Conservation (phyloP, 768 basidiomycete species). For the Mycena leptocephala region DNA sequence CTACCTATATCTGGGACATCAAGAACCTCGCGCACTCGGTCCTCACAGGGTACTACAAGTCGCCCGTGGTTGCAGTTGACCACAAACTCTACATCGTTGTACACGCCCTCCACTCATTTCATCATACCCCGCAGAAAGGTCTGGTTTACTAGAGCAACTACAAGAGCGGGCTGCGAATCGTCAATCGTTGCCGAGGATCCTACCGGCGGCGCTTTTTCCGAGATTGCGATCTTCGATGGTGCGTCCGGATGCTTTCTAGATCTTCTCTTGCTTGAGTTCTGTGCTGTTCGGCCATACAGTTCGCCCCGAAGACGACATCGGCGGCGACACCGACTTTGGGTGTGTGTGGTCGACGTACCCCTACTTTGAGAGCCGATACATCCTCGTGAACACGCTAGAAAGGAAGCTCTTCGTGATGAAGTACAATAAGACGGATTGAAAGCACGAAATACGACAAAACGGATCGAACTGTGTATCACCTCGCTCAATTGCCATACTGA, state of each 20-base stretch:
- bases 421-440: too few relatives aligned
- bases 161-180: slow-evolving; percentile 45
- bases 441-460: too few relatives aligned
- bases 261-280: too few relatives aligned
- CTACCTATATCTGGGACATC: slow-evolving; percentile 52
- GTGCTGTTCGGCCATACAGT: too few relatives aligned
- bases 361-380: slow-evolving; percentile 31
- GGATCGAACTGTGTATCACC: too few relatives aligned
- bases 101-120: background rate
- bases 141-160: slow-evolving; percentile 50
- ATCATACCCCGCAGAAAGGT: slow-evolving; percentile 29
- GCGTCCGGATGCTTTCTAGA: background rate
- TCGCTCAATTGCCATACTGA: too few relatives aligned
- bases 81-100: slow-evolving; percentile 47
- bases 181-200: slow-evolving; percentile 48
- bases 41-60: slow-evolving; percentile 47
- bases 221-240: slow-evolving; percentile 47
- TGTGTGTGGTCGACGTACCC: slow-evolving; percentile 31
- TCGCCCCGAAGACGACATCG: slow-evolving; percentile 33
- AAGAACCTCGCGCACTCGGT: slow-evolving; percentile 41
- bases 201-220: slow-evolving; percentile 43
- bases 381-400: slow-evolving; percentile 30
- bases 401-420: slow-evolving; percentile 29
- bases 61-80: slow-evolving; percentile 44
- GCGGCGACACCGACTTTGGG: slow-evolving; percentile 27